Evolutionary conservation across 495 filamentous ascomycete genomes (phyloP).

Genomic region (Aspergillus steynii): DNA sequence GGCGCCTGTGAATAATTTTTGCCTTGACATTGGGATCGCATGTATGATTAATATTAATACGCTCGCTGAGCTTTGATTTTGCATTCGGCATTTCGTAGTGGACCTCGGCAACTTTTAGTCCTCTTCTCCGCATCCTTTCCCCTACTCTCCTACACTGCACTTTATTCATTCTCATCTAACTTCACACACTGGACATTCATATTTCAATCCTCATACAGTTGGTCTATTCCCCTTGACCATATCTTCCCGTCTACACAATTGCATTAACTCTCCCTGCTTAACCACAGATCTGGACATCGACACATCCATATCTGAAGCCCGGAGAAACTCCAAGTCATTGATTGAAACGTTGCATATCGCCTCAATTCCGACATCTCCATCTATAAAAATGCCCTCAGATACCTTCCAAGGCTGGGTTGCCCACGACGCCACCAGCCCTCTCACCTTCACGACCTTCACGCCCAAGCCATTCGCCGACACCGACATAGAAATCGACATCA

Average conservation of each 20-base stretch:
- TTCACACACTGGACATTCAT: too few relatives aligned
- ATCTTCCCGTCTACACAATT: too few relatives aligned
- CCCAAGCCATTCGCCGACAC: constrained; percentile 78
- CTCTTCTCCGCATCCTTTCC: neutral
- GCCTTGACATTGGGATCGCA: neutral
- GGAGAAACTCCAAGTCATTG: too few relatives aligned
- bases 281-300: too few relatives aligned
- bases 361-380: constrained; percentile 10
- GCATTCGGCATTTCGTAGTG: neutral
- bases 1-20: constrained; percentile 25
- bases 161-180: too few relatives aligned
- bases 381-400: constrained; percentile 20
- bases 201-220: too few relatives aligned
- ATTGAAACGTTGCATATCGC: too few relatives aligned
- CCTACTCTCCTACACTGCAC: too few relatives aligned
- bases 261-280: too few relatives aligned
- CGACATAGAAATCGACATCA: constrained; percentile 63
- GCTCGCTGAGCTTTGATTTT: neutral
- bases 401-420: constrained; percentile 85
- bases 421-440: constrained; percentile 65
- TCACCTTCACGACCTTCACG: constrained; percentile 69
- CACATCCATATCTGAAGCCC: too few relatives aligned
- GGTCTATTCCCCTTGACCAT: too few relatives aligned
- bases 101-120: constrained; percentile 17
- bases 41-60: constrained; percentile 13